phyloP scores from a whole-genome alignment of 2,329 filamentous ascomycete genomes.

The Colletotrichum melonis region DNA sequence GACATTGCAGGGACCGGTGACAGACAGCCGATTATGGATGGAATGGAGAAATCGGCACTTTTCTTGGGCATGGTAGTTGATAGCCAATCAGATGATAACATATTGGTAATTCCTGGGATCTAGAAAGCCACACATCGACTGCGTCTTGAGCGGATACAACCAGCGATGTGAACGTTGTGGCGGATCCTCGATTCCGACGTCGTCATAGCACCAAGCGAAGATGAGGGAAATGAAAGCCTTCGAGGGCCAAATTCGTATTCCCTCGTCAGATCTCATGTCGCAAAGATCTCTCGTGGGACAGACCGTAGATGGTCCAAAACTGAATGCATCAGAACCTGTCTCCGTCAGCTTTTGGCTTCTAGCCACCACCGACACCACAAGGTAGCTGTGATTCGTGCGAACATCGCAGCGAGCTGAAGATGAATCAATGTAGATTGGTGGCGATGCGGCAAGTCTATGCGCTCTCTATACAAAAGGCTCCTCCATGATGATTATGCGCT shows the following conservation, averaged over 20 bases:
- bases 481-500: not conserved
- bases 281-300: not conserved
- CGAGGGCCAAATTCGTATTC: not conserved
- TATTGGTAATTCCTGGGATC: no score
- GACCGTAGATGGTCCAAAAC: not conserved
- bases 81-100: not conserved
- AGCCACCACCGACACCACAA: not conserved
- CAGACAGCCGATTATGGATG: not conserved
- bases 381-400: not conserved
- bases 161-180: not conserved
- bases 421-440: not conserved
- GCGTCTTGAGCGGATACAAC: not conserved
- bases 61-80: not conserved
- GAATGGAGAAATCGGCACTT: not conserved
- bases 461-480: slow-evolving; percentile 16
- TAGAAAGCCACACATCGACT: no score
- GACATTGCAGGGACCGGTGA: not conserved
- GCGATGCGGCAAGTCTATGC: slow-evolving; percentile 21
- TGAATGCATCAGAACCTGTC: not conserved
- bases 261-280: not conserved
- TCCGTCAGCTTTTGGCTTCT: no score
- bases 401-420: not conserved
- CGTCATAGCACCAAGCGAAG: not conserved
- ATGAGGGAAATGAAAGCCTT: not conserved
- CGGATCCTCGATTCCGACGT: not conserved